These are phyloP conservation scores for Mycotypha africana DNA, from an alignment of 371 early-diverging fungal genomes.

Conservation along the genomic window DNA sequence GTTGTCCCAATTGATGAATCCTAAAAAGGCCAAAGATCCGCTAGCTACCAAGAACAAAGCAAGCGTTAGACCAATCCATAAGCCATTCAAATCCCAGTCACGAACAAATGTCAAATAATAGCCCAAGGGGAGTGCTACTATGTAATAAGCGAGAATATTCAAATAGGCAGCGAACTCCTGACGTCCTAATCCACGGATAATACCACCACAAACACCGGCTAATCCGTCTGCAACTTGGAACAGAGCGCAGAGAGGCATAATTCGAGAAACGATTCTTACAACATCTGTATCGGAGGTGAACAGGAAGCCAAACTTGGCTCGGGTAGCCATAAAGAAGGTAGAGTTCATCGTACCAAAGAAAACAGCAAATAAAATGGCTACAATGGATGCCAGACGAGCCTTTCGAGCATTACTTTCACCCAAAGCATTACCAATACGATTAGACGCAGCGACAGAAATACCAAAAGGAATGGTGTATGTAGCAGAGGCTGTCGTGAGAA, in stretches of 20 bases:
- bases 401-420: conserved; percentile 43
- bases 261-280: conserved; percentile 52
- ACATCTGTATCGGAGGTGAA: conserved; percentile 66
- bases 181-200: conserved; percentile 63
- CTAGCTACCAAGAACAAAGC: conserved; percentile 41
- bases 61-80: conserved; percentile 55
- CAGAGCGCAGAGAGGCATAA: conserved; percentile 69
- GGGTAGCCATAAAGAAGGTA: conserved; percentile 25
- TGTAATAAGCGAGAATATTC: conserved; percentile 57
- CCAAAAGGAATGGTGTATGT: conserved; percentile 68
- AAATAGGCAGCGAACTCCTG: conserved; percentile 62
- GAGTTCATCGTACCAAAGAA: conserved; percentile 30
- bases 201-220: conserved; percentile 59
- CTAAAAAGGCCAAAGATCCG: conserved; percentile 24
- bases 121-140: conserved; percentile 63
- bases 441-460: conserved; percentile 66
- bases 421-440: conserved; percentile 71
- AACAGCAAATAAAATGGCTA: conserved; percentile 37
- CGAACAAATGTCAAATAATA: conserved; percentile 50
- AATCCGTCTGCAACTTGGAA: conserved; percentile 72
- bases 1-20: conserved; percentile 27
- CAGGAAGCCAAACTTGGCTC: conserved; percentile 51
- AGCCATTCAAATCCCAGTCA: conserved; percentile 53
- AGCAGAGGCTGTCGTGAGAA: conserved; percentile 63
- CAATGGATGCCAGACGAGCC: conserved; percentile 35